Evolutionary conservation across 2,329 filamentous ascomycete genomes (phyloP), one percentile per base, ranked within the genome.

Genomic region (Alternaria tenuissima): DNA sequence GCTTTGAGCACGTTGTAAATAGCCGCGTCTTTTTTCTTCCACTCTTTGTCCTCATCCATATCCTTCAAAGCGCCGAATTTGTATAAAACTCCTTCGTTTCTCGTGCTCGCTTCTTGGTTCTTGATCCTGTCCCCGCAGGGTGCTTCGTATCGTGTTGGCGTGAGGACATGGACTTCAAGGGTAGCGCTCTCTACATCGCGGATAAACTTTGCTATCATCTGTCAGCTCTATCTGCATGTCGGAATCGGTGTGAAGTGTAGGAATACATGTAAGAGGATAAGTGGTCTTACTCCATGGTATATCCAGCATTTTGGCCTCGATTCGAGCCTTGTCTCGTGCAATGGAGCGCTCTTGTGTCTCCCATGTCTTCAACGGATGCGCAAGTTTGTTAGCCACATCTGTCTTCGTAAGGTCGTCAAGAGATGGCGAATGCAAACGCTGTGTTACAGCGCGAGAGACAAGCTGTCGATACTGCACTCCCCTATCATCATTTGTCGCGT

Each of bases 401-500:
- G 20, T 49, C 32, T n/a, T 22, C 0, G 34, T 30, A 5, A 49
- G n/a, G 1, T 42, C 18, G 0, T 55, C 53, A n/a, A 58, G 55
- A 2, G 57, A 57, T 5, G 61, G 46, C 3, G 56, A 61, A n/a
- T 67, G 63, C 5, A 69, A 30, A 9, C 63, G 61, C 42, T 70
- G 68, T 2, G 68, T 70, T 28, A 46, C 36, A 1, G 54, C 64
- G 7, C 63, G 49, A 3, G 66, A 70, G 14, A 69, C 42, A 41
- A 70, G 64, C n/a, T 65, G 64, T 47, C 68, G 55, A 48, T 70
- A 70, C 5, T 57, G 36, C 4, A 61, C 30, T 42, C 3, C 7
- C 20, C 52, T 39, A 3, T 0, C 20, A 14, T 46, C 44, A 5
- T 30, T 20, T 18, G 18, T 32, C 0, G 36, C 12, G n/a, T 8